phyloP scores from a whole-genome alignment of 1,284 basidiomycete species.

The Cryptococcus neoformans region DNA sequence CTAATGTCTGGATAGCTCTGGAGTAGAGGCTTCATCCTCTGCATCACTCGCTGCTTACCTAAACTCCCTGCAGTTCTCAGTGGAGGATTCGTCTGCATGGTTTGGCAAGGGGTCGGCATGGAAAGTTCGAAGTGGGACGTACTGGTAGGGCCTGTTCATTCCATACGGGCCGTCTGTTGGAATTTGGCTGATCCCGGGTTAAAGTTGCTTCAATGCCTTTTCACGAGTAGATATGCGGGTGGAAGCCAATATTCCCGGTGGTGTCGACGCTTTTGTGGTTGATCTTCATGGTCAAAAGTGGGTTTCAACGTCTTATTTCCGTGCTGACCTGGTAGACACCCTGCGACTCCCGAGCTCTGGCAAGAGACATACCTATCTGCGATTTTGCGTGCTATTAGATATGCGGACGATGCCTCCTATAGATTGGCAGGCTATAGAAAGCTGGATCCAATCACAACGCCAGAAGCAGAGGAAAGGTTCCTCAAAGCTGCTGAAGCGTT shows the following conservation, averaged over 20 bases:
- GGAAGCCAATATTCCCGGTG: conserved; percentile 97
- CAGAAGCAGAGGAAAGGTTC: conserved; percentile 86
- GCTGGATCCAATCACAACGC: conserved; percentile 87
- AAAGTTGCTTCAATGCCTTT: conserved; percentile 96
- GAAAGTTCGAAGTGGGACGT: conserved; percentile 92
- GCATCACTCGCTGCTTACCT: conserved; percentile 97
- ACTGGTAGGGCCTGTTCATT: conserved; percentile 63
- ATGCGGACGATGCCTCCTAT: conserved; percentile 93
- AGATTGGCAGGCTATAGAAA: conserved; percentile 91
- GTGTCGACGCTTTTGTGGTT: conserved; percentile 90
- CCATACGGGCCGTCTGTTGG: background rate
- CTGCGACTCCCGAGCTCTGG: conserved; percentile 91
- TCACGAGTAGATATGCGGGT: conserved; percentile 95
- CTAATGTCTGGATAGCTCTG: conserved; percentile 59
- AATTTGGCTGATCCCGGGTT: background rate
- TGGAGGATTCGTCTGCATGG: conserved; percentile 90
- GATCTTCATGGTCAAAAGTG: conserved; percentile 78
- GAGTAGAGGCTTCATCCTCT: conserved; percentile 94
- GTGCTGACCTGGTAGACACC: conserved; percentile 62
- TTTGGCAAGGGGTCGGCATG: conserved; percentile 82
- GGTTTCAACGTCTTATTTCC: conserved; percentile 50
- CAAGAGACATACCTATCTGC: conserved; percentile 97
- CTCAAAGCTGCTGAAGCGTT: conserved; percentile 85
- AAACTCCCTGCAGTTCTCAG: conserved; percentile 92
- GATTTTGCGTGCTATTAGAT: conserved; percentile 83